phyloP scores from a whole-genome alignment of 2,329 filamentous ascomycete genomes.

The Diaporthe amygdali region DNA sequence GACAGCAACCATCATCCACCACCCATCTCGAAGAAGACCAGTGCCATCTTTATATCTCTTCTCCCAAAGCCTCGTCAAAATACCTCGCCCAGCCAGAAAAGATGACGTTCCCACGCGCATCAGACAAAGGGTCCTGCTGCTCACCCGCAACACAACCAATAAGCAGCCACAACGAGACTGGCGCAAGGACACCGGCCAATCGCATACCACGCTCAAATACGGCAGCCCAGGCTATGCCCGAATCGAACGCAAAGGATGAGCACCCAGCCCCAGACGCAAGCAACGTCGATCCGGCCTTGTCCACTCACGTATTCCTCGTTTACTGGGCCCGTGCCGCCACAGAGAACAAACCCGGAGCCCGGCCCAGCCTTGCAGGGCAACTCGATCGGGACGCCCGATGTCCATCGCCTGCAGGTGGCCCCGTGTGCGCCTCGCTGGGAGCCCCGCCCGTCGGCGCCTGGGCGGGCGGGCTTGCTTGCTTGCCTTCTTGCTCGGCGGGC shows the following conservation, averaged over 20 bases:
- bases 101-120: background rate
- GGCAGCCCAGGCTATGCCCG: background rate
- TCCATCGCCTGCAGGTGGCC: too few species aligned
- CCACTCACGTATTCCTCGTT: constrained; percentile 10
- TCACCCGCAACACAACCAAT: background rate
- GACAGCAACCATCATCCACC: background rate
- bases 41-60: background rate
- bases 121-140: background rate
- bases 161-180: constrained; percentile 1
- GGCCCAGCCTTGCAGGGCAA: background rate
- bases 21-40: background rate
- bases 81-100: background rate
- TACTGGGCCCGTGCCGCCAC: background rate
- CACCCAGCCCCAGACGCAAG: background rate
- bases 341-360: background rate
- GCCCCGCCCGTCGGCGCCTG: too few species aligned
- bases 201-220: constrained; percentile 13
- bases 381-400: background rate
- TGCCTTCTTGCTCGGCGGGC: too few species aligned
- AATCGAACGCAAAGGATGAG: background rate
- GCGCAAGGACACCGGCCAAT: background rate
- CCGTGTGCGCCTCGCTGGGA: background rate
- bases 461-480: too few species aligned
- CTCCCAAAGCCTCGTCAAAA: background rate
- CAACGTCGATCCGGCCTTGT: background rate